A percentile compares a stretch with the other conserved stretches of the same genome.
phyloP scores from a whole-genome alignment of 306 rosid genomes.

The Dalbergia cochinchinensis region DNA sequence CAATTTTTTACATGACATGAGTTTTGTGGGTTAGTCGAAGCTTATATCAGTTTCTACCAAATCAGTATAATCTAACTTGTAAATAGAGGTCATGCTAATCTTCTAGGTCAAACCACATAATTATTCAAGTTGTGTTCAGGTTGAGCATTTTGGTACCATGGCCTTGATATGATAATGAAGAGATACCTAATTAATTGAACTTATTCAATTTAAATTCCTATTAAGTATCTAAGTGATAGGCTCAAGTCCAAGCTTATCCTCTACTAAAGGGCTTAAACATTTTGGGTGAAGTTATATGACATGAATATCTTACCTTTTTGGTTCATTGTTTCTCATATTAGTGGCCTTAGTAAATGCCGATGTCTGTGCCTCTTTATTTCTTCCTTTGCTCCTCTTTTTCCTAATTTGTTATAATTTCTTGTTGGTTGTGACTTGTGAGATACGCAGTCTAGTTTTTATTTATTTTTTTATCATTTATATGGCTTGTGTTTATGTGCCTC shows the following conservation, averaged over 20 bases:
- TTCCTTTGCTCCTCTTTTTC: no score
- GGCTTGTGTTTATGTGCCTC: no score
- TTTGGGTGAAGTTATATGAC: neutral
- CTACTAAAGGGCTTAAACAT: neutral
- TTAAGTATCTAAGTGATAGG: neutral
- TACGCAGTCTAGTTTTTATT: no score
- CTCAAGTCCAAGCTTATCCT: constrained; percentile 14
- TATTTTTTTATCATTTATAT: no score
- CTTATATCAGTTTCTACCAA: constrained; percentile 11
- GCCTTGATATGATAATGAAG: constrained; percentile 27
- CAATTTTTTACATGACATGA: neutral
- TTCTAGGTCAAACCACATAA: constrained; percentile 16
- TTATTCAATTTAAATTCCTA: neutral
- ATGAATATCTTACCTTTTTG: no score
- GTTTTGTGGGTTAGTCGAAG: neutral
- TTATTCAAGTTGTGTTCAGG: no score
- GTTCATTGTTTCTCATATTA: no score
- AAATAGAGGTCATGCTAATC: constrained; percentile 9
- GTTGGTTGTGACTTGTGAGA: no score
- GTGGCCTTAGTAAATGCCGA: no score
- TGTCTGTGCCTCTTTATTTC: no score
- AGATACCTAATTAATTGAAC: constrained; percentile 4
- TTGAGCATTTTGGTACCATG: no score
- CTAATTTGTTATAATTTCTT: no score
- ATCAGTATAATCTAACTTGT: neutral